phyloP scores from a whole-genome alignment of 148 eudicot species.

The Agrostemma githago region DNA sequence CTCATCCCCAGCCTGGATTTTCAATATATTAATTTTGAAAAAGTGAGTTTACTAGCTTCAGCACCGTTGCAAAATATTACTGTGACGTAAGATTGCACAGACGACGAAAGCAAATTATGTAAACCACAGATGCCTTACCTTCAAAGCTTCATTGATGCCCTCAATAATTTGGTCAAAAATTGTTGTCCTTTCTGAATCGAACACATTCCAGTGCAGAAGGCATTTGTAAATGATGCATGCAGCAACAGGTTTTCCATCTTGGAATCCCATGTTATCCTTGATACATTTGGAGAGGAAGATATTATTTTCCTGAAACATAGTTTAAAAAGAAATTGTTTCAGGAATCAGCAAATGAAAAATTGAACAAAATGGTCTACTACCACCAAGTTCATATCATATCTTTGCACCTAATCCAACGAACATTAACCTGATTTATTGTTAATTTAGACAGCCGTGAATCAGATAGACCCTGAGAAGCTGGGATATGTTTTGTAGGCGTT shows the following conservation, averaged over 20 bases:
- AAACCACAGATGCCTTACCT: conserved; percentile 41
- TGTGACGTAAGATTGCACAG: background rate
- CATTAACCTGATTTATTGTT: conserved; percentile 65
- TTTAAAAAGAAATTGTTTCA: conserved; percentile 7
- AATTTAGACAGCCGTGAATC: conserved; percentile 73
- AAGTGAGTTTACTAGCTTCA: background rate
- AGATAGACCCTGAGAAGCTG: conserved; percentile 59
- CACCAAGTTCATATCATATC: background rate
- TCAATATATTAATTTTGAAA: conserved; percentile 12
- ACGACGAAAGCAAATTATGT: background rate
- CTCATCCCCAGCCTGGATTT: conserved; percentile 69
- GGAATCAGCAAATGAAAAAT: conserved; percentile 1
- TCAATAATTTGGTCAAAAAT: conserved; percentile 89
- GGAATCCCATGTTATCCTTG: conserved; percentile 86
- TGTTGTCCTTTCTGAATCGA: conserved; percentile 95
- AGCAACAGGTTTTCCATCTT: conserved; percentile 90
- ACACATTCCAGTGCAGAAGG: conserved; percentile 92
- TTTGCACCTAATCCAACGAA: background rate
- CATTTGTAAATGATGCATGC: conserved; percentile 90
- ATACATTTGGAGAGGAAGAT: conserved; percentile 80
- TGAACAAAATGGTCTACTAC: background rate
- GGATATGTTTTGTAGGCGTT: conserved; percentile 59
- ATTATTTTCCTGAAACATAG: conserved; percentile 61
- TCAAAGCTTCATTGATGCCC: conserved; percentile 66
- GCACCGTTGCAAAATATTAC: background rate